phyloP scores from a whole-genome alignment of 441 rosid genomes.

The Erysimum cheiri region DNA sequence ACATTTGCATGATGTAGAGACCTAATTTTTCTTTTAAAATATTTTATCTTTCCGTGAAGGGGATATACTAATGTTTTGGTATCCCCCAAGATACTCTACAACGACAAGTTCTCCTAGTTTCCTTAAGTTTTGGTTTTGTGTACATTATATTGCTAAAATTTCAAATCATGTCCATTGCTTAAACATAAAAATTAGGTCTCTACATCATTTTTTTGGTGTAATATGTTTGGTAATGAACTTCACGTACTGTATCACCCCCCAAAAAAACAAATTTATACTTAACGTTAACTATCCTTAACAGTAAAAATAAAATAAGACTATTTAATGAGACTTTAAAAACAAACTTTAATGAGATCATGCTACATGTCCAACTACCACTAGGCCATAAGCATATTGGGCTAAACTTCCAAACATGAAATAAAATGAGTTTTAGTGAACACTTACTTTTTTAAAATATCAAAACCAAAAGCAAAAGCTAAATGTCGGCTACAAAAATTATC shows the following conservation, averaged over 20 bases:
- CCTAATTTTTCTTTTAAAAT: no score
- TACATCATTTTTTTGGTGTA: not conserved
- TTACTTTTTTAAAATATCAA: no score
- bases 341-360: not conserved
- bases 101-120: not conserved
- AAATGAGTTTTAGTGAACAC: no score
- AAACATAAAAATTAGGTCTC: no score
- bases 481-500: not conserved
- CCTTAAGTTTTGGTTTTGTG: not conserved
- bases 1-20: conserved; percentile 8
- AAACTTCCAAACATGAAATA: no score
- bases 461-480: not conserved
- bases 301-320: no score
- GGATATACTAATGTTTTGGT: not conserved
- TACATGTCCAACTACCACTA: not conserved
- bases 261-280: no score
- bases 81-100: not conserved
- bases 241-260: no score
- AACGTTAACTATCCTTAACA: not conserved
- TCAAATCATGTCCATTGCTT: not conserved
- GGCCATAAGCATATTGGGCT: not conserved
- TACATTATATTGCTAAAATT: not conserved
- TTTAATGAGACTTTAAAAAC: no score
- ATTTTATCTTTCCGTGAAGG: not conserved
- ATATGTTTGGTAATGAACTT: no score